Base-by-base conservation (phyloP, 2,329 filamentous ascomycete genomes). In the Botrytis squamosa region DNA sequence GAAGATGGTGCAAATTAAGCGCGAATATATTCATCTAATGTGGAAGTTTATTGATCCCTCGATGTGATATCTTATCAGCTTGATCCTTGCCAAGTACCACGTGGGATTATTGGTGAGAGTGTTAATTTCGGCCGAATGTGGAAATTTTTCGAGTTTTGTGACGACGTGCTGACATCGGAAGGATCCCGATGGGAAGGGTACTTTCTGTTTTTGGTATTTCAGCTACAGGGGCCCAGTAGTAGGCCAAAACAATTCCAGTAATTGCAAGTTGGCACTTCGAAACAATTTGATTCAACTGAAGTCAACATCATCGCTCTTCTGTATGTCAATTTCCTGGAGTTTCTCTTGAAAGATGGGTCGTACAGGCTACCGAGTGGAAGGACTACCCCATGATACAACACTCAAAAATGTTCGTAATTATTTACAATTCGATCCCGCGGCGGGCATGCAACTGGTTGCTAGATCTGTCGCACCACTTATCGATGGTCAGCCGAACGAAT, bases 341-440 rank as follows among this genome's bases (percentile, higher is more conserved):
- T 25, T 14, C 18, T 22, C 12, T 25, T 66, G 0, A 42, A 59
- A 22, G 44, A 72, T 72, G 71, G 71, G 65, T 40, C 71, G 71
- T 29, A 72, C 71, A 14, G 71, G 64, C 33, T 72, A 72, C 29
- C 64, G 71, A 20, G 71, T 72, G 42, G 71, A 72, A 29, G 66
- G 71, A 60, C 38, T 72, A 46, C 71, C 71, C 40, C 64, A 46
- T 33, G 55, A 72, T 42, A 49, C 64, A 46, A 69, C 71, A 6
- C 52, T 72, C 42, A 55, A 72, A 29, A 62, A 69, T 42, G 64
- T 72, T 25, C 42, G 69, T 46, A 42, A 42, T 60, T 69, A 69
- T 42, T n/a, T 72, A 44, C 64, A 72, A 49, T 72, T 69, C 40
- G 64, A 72, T 52, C 40, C 71, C 1, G 42, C 33, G 33, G 42